Evolutionary conservation across 2,329 filamentous ascomycete species (phyloP).

Genomic region (Parafenestella ontariensis): DNA sequence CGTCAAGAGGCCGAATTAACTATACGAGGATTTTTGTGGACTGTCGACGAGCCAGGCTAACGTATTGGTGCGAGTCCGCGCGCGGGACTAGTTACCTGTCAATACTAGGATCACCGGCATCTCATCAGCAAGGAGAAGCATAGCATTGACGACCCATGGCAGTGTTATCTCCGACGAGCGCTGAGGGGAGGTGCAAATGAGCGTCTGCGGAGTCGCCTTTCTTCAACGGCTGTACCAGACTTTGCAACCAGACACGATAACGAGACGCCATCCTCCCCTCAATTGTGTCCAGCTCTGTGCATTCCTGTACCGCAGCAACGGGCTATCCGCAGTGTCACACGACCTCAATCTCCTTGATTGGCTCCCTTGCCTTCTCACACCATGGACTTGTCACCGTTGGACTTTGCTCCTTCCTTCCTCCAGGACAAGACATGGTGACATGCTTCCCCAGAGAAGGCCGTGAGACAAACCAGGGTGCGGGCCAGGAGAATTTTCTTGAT

Average conservation of each 20-base stretch:
- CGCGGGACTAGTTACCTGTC: slow-evolving; percentile 13
- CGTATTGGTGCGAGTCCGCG: slow-evolving; percentile 13
- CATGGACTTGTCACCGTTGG: neutral
- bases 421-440: no score
- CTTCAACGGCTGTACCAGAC: neutral
- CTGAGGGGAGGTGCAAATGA: neutral
- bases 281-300: neutral
- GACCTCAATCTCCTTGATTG: slow-evolving; percentile 10
- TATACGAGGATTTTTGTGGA: slow-evolving; percentile 28
- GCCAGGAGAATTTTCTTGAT: neutral
- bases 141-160: neutral
- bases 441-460: neutral
- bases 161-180: neutral
- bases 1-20: slow-evolving; percentile 28
- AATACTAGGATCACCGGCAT: neutral
- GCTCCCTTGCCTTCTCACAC: neutral
- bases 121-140: neutral
- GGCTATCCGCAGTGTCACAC: slow-evolving; percentile 5
- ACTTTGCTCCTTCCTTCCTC: neutral
- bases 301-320: slow-evolving; percentile 1
- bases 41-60: neutral
- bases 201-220: neutral
- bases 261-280: neutral
- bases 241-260: neutral
- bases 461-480: neutral